Evolutionary conservation across 768 basidiomycete species (phyloP), one percentile per base, ranked within the genome.

Genomic region (Trametes maxima): DNA sequence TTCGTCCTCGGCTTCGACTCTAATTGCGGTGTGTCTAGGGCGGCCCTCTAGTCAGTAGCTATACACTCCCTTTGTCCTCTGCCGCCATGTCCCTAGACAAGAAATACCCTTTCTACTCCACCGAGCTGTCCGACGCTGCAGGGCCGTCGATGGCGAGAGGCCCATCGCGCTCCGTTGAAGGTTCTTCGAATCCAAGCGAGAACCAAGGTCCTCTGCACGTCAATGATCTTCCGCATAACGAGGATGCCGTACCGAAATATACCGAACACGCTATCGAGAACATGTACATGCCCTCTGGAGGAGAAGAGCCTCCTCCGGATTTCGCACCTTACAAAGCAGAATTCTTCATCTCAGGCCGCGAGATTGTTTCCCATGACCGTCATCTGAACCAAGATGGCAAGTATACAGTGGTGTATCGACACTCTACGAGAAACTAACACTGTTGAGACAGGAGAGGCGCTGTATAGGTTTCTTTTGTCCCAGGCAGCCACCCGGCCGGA

Each of bases 391-490:
- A 80, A 50, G 88, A 90, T 65, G 87, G 87, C 78, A 55, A 35
- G 76, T 69, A 55, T 19, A 35, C 36, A 0, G 52, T 68, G n/a
- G 21, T 40, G 45, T 66, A 58, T 37, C 39, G 16, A 22, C 48
- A 22, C 21, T 22, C 17, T 28, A 3, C 21, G 13, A 13, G n/a
- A 10, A 12, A 33, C 14, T 40, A 25, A 3, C 16, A 28, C 17
- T 35, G 17, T 21, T 25, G 43, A 55, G n/a, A 21, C 59, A 88
- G 87, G 88, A 46, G 87, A 88, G 67, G 85, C 86, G 0, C 79
- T 92, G 22, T 90, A 89, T 70, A 83, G 88, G 58, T 93, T 90
- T 72, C 75, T 93, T 17, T 80, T 90, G 22, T 78, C 79, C 4
- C 84, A 87, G 54, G 79, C 86, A 1, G 70, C 67, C 35, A 72